Base-by-base conservation (phyloP, 129 eudicot species). In the Centaurea solstitialis region DNA sequence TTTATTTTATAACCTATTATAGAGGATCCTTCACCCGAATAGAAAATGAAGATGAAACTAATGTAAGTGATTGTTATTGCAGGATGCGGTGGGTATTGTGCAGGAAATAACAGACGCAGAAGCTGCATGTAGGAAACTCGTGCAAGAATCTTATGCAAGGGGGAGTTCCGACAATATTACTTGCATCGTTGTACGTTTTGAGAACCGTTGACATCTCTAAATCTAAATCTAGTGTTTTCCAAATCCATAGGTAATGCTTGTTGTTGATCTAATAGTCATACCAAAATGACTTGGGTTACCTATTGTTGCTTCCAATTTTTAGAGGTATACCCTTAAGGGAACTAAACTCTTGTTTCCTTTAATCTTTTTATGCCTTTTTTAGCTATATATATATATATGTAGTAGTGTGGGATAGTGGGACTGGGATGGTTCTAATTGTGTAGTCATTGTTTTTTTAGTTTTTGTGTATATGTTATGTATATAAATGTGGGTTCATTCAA, bases 151-250 rank as follows among this genome's bases (percentile, higher is more conserved):
- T 2, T 92, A 81, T 75, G 76, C 81, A 12, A 86, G 75, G 45
- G 97, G 93, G 18, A 92, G 97, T 76, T 85, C 93, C 0, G 97
- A 91, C 89, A 91, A 91, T 33, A 91, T 91, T 38, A 91, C 93
- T 22, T 91, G 97, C 65, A 68, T 91, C n/a, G 92, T 91, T 38
- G 97, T 91, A 45, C 93, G 91, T 28, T 91, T 91, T 77, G 88
- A 91, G 85, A 83, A 72, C 75, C 82, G 45, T 10, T 82, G 77
- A 70, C n/a, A 39, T 28, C 45, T 43, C 45, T 35, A 37, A 65
- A 18, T 33, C 37, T 33, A 33, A 33, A 35, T 76, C 53, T 66
- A 67, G 20, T 22, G 37, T 69, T 69, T 9, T 67, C 28, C 7
- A 47, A 15, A 75, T 75, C 41, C 39, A 53, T 78, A 28, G n/a